Base-by-base conservation (phyloP, 1,284 basidiomycete species). In the Ustanciosporium gigantosporum region DNA sequence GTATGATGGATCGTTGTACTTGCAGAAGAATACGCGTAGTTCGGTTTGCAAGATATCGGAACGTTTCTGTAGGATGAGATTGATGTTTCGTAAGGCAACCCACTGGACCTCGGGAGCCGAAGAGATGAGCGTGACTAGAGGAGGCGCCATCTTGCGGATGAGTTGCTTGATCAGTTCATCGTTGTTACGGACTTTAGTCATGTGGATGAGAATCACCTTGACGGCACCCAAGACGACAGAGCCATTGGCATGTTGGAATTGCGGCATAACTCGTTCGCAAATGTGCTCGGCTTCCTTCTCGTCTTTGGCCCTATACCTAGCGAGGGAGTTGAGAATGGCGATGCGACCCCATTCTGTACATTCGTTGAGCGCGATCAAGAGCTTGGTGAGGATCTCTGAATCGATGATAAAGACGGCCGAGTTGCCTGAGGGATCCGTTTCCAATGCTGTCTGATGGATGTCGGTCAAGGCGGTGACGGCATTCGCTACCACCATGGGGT, bases 1-100 rank as follows among this genome's bases (percentile, higher is more conserved):
- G 76, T 98, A 99, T 25, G 93, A 82, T 2, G 95, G 94, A 76
- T 98, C 95, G 78, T 97, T 98, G 82, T 99, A 98, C 79, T 98
- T 98, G 87, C 95, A 98, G 82, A 98, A 98, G 80, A 98, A 98
- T 20, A 98, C 93, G 49, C 92, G 87, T 87, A 98, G 92, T 80
- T 98, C 94, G 79, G 90, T 93, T 22, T 88, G 86, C 5, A 98
- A 84, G 46, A 96, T 83, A 51, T 93, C 89, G 0, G 90, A 82
- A 3, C 91, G 86, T 69, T 93, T 91, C 79, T 98, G 95, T 17
- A 97, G 85, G 39, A 98, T 85, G 38, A 98, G 85, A 73, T 96
- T 94, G 82, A 97, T 92, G 77, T 98, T 97, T 23, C 94, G 86
- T 44, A 98, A 82, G 1, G 91, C 92, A 42, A 98, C 94, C 89